Percentiles rank a stretch among this genome's conserved stretches.
Conservation (phyloP, 2,329 filamentous ascomycete genomes). For the Plectosphaerella sp. region DNA sequence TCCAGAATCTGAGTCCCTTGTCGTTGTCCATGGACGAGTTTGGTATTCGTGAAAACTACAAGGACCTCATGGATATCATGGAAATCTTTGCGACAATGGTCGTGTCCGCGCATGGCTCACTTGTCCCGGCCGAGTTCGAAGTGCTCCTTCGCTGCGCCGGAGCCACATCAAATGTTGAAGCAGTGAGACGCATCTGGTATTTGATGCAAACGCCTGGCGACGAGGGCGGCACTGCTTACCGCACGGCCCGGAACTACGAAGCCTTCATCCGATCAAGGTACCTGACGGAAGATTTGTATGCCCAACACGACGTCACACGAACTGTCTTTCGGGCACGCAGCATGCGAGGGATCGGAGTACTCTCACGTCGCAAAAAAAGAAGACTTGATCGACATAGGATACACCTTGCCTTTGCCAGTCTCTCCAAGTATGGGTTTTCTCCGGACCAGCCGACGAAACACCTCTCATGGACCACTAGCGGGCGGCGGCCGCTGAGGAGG, state of each 20-base stretch:
- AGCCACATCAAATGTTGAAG: constrained; percentile 30
- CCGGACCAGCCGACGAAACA: constrained; percentile 4
- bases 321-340: constrained; percentile 35
- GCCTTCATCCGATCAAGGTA: constrained; percentile 46
- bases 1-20: constrained; percentile 32
- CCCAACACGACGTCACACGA: constrained; percentile 36
- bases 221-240: constrained; percentile 19
- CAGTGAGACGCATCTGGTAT: constrained; percentile 29
- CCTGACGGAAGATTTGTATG: constrained; percentile 39
- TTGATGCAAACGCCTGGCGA: constrained; percentile 16
- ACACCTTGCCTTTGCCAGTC: neutral
- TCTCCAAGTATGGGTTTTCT: constrained; percentile 5
- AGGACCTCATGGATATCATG: constrained; percentile 28
- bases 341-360: constrained; percentile 7
- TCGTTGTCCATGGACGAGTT: constrained; percentile 32
- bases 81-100: constrained; percentile 28
- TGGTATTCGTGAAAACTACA: constrained; percentile 39
- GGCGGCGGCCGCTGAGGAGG: constrained; percentile 3
- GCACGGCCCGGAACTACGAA: constrained; percentile 28
- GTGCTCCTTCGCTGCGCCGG: constrained; percentile 43
- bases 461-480: constrained; percentile 7
- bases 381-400: too few species aligned
- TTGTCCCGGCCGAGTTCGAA: constrained; percentile 37
- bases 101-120: constrained; percentile 13
- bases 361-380: too few species aligned